A percentile compares a stretch with the other conserved stretches of the same genome.
These are phyloP conservation scores for Dothistroma septosporum DNA, from an alignment of 2,329 filamentous ascomycete species.

Conservation along the genomic window DNA sequence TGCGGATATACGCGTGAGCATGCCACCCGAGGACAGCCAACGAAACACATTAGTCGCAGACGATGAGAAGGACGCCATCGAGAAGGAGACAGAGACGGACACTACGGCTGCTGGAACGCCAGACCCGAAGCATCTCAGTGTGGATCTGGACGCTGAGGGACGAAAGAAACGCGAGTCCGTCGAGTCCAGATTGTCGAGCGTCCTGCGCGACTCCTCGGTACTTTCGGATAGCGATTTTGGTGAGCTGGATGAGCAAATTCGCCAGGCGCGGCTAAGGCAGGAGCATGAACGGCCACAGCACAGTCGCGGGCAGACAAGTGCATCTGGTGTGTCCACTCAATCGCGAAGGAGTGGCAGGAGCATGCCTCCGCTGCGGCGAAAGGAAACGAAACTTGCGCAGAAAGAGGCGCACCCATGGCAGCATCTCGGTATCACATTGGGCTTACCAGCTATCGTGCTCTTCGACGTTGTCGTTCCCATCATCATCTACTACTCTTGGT, in stretches of 20 bases:
- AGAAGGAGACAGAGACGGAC: slow-evolving; percentile 14
- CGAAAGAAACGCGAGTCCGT: slow-evolving; percentile 19
- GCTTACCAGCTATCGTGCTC: slow-evolving; percentile 30
- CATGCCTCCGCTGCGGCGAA: slow-evolving; percentile 22
- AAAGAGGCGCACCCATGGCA: slow-evolving; percentile 29
- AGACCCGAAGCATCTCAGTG: slow-evolving; percentile 16
- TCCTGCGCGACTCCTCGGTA: slow-evolving; percentile 17
- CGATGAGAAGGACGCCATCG: slow-evolving; percentile 19
- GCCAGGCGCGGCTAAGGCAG: slow-evolving; percentile 2
- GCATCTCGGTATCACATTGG: slow-evolving; percentile 30
- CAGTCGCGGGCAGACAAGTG: slow-evolving; percentile 15
- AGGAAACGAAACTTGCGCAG: slow-evolving; percentile 27
- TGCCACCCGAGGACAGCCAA: slow-evolving; percentile 3
- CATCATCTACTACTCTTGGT: slow-evolving; percentile 35
- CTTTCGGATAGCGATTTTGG: slow-evolving; percentile 16
- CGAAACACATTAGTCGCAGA: slow-evolving; percentile 9
- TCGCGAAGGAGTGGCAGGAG: slow-evolving; percentile 17
- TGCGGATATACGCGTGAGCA: slow-evolving; percentile 4
- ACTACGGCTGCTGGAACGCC: slow-evolving; percentile 1
- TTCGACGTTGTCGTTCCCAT: slow-evolving; percentile 32
- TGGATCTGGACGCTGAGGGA: slow-evolving; percentile 11
- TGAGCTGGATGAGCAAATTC: slow-evolving; percentile 13
- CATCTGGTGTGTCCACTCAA: slow-evolving; percentile 14
- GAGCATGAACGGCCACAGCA: slow-evolving; percentile 13
- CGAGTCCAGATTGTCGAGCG: slow-evolving; percentile 13